Base-by-base conservation (phyloP, 192 early-diverging fungal genomes). In the Mortierella antarctica region DNA sequence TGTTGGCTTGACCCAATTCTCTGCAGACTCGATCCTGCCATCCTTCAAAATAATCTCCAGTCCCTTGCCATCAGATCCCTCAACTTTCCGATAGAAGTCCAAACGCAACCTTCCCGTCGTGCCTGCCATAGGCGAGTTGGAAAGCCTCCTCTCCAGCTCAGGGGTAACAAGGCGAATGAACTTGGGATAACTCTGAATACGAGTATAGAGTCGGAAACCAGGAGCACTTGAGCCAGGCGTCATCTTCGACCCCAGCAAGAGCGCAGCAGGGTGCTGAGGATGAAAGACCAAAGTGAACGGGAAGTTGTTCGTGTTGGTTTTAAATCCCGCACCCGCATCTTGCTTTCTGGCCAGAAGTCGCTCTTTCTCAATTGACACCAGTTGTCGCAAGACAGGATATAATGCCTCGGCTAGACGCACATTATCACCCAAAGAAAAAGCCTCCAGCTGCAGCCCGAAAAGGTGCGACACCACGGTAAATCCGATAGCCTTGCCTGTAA, bases 361-460 rank as follows among this genome's bases (percentile, higher is more conserved):
- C 9, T 57, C 41, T 6, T 59, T 61, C 17, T 64, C 44, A 1
- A 51, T 21, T 0, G 40, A 48, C 9, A 61, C 13, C 1, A 78
- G n/a, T 39, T 65, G 67, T 59, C 68, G 17, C 49, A 78, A n/a
- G n/a, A 78, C 55, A 7, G 74, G 62, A 49, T 59, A 78, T 23
- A 78, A 12, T 0, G 63, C 56, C 7, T 70, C 68, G 6, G 39
- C 6, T 3, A 57, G 7, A 18, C 41, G 54, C 12, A 48, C 31
- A 13, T 9, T 14, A 2, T 70, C 51, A 4, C 65, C 62, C 41
- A 78, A 21, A 9, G 62, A 40, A 61, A 78, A 40, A 4, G 60
- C 55, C 39, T 69, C 67, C 14, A 78, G 2, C 17, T 78, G 59
- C 14, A 63, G 49, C 6, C 67, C 66, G 39, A 65, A 48, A 2